Evolutionary conservation across 441 rosid species (phyloP).

Genomic region (Euphorbia corollata): DNA sequence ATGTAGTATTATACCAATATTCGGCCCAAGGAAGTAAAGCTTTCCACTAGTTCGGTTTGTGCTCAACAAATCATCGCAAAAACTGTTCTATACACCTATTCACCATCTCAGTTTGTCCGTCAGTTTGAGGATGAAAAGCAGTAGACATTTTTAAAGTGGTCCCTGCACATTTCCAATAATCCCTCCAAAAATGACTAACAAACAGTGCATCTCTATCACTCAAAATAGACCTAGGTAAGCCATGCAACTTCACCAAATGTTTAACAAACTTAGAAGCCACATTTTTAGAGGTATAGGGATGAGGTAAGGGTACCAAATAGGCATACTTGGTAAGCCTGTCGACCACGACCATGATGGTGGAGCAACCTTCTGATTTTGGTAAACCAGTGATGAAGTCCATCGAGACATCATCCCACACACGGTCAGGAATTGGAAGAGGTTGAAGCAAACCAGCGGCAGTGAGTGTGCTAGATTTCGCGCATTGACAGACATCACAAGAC

Average conservation of each 20-base stretch:
- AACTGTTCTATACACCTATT: too few relatives aligned
- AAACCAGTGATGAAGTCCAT: slow-evolving; percentile 5
- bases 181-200: too few relatives aligned
- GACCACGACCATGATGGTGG: background rate
- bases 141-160: too few relatives aligned
- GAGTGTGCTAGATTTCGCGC: background rate
- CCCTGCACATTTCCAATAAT: too few relatives aligned
- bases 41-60: background rate
- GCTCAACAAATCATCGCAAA: background rate
- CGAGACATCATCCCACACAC: background rate
- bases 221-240: background rate
- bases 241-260: background rate
- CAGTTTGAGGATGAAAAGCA: too few relatives aligned
- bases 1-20: background rate
- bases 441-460: background rate
- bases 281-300: background rate
- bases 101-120: too few relatives aligned
- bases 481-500: background rate
- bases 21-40: background rate
- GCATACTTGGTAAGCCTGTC: background rate
- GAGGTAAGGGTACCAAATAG: background rate
- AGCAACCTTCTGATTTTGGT: background rate
- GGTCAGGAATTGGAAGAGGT: background rate
- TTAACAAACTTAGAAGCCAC: background rate
- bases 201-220: background rate